These are phyloP conservation scores for Epichloe typhina DNA, from an alignment of 2,329 filamentous ascomycete genomes.

Conservation along the genomic window DNA sequence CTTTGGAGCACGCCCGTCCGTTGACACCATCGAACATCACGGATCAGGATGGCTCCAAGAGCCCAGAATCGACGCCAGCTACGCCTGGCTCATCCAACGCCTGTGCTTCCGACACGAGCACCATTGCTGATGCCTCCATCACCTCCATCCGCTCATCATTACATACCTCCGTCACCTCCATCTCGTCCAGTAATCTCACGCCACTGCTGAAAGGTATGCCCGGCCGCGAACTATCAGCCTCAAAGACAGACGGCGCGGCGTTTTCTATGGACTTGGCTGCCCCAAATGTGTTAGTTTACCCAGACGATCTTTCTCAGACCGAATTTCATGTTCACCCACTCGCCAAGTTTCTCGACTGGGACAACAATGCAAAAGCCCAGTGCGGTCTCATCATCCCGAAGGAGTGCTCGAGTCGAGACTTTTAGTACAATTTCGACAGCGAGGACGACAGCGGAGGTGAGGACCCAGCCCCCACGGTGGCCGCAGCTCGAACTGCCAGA, in stretches of 20 bases:
- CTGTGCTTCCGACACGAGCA: slow-evolving; percentile 1
- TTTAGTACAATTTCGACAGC: slow-evolving; percentile 26
- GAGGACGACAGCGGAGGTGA: slow-evolving; percentile 16
- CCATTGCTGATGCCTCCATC: slow-evolving; percentile 2
- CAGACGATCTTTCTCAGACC: slow-evolving; percentile 20
- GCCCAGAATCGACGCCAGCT: slow-evolving; percentile 1
- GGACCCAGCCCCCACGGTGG: background rate
- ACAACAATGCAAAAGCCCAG: slow-evolving; percentile 15
- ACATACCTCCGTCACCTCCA: slow-evolving; percentile 1
- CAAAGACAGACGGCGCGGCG: slow-evolving; percentile 23
- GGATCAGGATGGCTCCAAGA: slow-evolving; percentile 5
- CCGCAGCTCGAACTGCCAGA: background rate
- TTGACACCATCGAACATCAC: slow-evolving; percentile 7
- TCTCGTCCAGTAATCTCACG: slow-evolving; percentile 10
- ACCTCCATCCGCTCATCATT: slow-evolving; percentile 2
- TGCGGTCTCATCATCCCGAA: slow-evolving; percentile 23
- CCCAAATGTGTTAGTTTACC: slow-evolving; percentile 19
- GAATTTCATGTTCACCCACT: slow-evolving; percentile 25
- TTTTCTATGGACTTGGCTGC: slow-evolving; percentile 20
- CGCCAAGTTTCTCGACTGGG: slow-evolving; percentile 16
- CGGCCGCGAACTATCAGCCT: slow-evolving; percentile 24
- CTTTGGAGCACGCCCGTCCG: background rate
- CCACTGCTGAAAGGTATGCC: slow-evolving; percentile 33
- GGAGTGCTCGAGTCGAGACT: slow-evolving; percentile 19
- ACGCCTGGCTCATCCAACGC: background rate